Conservation (phyloP, 306 rosid species). For the Delonix regia region DNA sequence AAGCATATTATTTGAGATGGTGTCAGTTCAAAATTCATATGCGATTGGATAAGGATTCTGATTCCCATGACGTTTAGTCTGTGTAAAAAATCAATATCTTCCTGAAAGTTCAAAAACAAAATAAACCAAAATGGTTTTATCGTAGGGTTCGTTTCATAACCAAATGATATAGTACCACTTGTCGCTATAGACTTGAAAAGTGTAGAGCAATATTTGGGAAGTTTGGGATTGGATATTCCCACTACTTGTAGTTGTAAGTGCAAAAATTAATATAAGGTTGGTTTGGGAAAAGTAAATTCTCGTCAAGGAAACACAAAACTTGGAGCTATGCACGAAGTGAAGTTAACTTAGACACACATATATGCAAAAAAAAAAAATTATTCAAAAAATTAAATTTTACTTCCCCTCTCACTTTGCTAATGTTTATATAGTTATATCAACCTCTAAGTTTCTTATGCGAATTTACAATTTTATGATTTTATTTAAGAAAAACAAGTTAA, state of each 20-base stretch:
- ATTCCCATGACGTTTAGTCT: slow-evolving; percentile 14
- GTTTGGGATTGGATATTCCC: neutral
- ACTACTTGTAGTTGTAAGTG: neutral
- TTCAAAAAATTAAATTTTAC: no score
- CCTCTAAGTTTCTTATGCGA: no score
- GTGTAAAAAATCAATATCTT: slow-evolving; percentile 44
- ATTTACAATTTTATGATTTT: no score
- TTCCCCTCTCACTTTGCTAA: no score
- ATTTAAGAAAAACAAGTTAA: no score
- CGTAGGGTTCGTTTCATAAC: slow-evolving; percentile 29
- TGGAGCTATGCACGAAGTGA: no score
- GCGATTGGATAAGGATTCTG: slow-evolving; percentile 5
- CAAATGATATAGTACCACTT: slow-evolving; percentile 12
- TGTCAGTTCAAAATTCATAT: slow-evolving; percentile 20
- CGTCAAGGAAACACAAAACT: no score
- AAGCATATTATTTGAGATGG: slow-evolving; percentile 2
- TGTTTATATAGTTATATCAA: no score
- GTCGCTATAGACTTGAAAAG: neutral
- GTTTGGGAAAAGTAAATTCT: no score
- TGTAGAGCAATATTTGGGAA: neutral
- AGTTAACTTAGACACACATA: no score
- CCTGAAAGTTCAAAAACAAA: neutral
- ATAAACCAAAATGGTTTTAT: neutral
- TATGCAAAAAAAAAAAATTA: no score
- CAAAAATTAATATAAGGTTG: no score